Percentiles rank a stretch among this genome's conserved stretches.
phyloP scores from a whole-genome alignment of 805 yeast species.

The Kazachstania psychrophila region DNA sequence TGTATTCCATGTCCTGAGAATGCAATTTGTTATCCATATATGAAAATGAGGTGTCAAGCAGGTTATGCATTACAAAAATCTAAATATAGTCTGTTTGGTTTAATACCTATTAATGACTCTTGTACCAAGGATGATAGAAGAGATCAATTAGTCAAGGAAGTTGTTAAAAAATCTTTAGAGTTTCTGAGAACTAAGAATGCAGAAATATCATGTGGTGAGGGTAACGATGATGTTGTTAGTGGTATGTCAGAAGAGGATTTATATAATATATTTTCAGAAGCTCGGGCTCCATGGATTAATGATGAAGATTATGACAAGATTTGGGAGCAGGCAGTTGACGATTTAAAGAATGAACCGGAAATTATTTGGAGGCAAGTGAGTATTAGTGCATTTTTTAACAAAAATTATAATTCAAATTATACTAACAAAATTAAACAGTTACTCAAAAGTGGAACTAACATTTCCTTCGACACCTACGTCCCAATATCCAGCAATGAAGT shows the following conservation, averaged over 20 bases:
- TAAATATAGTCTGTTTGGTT: constrained; percentile 34
- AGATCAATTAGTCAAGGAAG: constrained; percentile 54
- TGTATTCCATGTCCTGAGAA: constrained; percentile 78
- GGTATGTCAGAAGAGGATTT: constrained; percentile 45
- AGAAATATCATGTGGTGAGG: constrained; percentile 47
- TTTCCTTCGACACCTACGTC: constrained; percentile 31
- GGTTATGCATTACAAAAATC: constrained; percentile 45
- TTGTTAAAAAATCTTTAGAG: constrained; percentile 58
- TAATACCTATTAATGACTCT: constrained; percentile 49
- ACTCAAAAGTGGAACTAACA: constrained; percentile 28
- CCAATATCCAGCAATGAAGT: constrained; percentile 32
- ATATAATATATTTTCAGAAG: constrained; percentile 39
- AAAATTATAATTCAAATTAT: constrained; percentile 10
- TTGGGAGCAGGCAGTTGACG: constrained; percentile 57
- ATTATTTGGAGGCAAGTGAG: constrained; percentile 71
- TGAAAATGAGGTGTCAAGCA: constrained; percentile 59
- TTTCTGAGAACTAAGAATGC: constrained; percentile 64
- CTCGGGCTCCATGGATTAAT: constrained; percentile 29
- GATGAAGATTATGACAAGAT: constrained; percentile 56
- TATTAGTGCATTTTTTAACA: constrained; percentile 9
- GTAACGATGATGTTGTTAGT: constrained; percentile 37
- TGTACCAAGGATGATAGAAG: constrained; percentile 71
- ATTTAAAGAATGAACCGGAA: constrained; percentile 58
- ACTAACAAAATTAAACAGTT: constrained; percentile 13
- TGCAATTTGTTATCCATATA: constrained; percentile 58